These are phyloP conservation scores for Rutidosis leptorrhynchoides DNA, from an alignment of 129 eudicot species.

Conservation along the genomic window DNA sequence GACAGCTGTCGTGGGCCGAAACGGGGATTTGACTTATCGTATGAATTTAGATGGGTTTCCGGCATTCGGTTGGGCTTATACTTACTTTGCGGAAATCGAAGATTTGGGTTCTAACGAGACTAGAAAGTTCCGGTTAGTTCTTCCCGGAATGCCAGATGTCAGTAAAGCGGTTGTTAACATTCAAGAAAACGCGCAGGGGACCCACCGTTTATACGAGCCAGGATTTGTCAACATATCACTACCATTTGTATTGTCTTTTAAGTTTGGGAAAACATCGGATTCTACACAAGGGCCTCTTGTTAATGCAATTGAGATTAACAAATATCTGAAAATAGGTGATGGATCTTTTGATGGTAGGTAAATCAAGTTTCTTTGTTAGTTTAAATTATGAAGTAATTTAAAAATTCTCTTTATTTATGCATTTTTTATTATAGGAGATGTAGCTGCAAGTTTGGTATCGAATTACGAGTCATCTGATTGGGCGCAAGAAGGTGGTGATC, in stretches of 20 bases:
- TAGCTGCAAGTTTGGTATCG: constrained; percentile 52
- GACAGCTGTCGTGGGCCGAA: constrained; percentile 92
- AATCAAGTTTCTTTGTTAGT: constrained; percentile 12
- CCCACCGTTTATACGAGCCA: constrained; percentile 80
- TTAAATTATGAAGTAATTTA: background rate
- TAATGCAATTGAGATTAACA: constrained; percentile 94
- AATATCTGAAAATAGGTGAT: constrained; percentile 58
- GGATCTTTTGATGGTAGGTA: constrained; percentile 81
- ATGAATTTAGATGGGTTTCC: constrained; percentile 97
- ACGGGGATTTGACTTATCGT: constrained; percentile 78
- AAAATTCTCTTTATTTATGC: constrained; percentile 6
- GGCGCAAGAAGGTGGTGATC: constrained; percentile 99
- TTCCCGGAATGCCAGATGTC: constrained; percentile 56
- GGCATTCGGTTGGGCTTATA: constrained; percentile 84
- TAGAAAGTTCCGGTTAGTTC: constrained; percentile 66
- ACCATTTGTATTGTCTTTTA: constrained; percentile 83
- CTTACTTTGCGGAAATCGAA: constrained; percentile 91
- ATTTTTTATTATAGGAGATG: constrained; percentile 39
- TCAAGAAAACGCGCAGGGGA: constrained; percentile 86
- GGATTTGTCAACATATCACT: constrained; percentile 66
- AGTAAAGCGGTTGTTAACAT: constrained; percentile 76
- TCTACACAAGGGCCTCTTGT: constrained; percentile 86
- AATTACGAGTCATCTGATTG: constrained; percentile 59
- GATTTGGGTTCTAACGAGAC: constrained; percentile 45
- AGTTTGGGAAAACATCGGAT: constrained; percentile 67